Evolutionary conservation across 2,329 filamentous ascomycete genomes (phyloP), one percentile per base, ranked within the genome.

Genomic region (Exophiala bonariae): DNA sequence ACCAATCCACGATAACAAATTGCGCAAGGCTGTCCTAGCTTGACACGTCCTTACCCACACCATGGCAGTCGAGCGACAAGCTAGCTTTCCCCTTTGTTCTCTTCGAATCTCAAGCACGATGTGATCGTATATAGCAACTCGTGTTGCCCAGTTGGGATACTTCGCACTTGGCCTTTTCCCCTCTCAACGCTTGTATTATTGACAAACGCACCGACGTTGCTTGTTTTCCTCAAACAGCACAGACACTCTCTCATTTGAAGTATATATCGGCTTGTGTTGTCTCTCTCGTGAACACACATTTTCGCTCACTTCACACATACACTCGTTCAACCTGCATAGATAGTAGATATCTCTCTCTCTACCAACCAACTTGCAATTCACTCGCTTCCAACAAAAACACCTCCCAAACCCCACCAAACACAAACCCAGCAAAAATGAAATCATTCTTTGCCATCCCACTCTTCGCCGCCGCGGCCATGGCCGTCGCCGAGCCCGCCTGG

Each of bases 381-480:
- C 23, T 26, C 23, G 23, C 11, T 26, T 26, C 23, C 6, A 26
- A 11, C 6, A 11, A 26, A 26, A 14, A 34, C 6, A n/a, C 28
- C 28, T 31, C 9, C 28, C 36, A 17, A 44, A 16, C 30, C 17
- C 22, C 32, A 33, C 6, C 14, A 18, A 14, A 32, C 28, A n/a
- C 9, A 19, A 31, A 9, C 14, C 32, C 13, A 41, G 9, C 28
- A 20, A 50, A 36, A 31, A 54, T 54, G 52, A 54, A 54, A 44
- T 33, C 44, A 26, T 51, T 54, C 52, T 16, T 54, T 44, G 52
- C 52, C 30, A 38, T 50, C 16, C 41, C 48, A 14, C 44, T 54
- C 26, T 49, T 54, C 34, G 52, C 52, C 17, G 48, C 49, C 26
- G 39, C 44, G 30, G 52, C 52, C 26, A 10, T 54, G 19, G 52